These are phyloP conservation scores for Jaminaea rosea DNA, from an alignment of 1,284 basidiomycete genomes.

Conservation along the genomic window DNA sequence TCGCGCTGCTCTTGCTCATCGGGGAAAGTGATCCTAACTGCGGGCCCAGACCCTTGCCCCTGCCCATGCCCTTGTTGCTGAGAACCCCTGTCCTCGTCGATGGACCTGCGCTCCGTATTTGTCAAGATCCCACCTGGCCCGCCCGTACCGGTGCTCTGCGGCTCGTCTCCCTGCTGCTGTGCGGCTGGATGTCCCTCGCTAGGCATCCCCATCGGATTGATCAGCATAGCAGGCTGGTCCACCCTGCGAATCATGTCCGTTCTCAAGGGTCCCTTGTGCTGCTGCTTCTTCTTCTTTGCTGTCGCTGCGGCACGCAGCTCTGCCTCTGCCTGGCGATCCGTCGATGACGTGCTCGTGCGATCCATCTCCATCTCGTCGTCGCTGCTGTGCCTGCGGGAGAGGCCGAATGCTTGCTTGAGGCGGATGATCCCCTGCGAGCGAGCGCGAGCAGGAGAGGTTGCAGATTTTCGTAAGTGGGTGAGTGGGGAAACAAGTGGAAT, in stretches of 20 bases:
- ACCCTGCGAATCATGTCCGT: constrained; percentile 44
- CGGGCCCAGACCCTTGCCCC: no score
- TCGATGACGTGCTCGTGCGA: constrained; percentile 20
- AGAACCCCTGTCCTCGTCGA: no score
- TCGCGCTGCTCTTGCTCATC: no score
- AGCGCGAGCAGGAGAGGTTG: no score
- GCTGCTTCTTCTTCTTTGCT: constrained; percentile 14
- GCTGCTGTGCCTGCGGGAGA: constrained; percentile 9
- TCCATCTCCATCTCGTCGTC: constrained; percentile 3
- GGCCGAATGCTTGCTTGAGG: constrained; percentile 28
- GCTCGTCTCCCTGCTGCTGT: no score
- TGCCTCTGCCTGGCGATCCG: constrained; percentile 10
- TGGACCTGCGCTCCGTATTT: no score
- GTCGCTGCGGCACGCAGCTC: constrained; percentile 6
- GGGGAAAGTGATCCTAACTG: no score
- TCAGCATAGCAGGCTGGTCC: constrained; percentile 41
- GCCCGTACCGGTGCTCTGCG: no score
- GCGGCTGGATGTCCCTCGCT: no score
- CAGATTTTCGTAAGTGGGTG: not conserved
- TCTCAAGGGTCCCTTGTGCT: constrained; percentile 23
- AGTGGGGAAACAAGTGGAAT: not conserved
- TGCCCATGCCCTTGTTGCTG: no score
- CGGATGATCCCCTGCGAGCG: constrained; percentile 30
- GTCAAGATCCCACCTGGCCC: no score
- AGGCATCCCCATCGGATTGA: constrained; percentile 26